A percentile compares a stretch with the other conserved stretches of the same genome.
These are phyloP conservation scores for Candida sanyaensis DNA, from an alignment of 1,139 yeast species.

Conservation along the genomic window DNA sequence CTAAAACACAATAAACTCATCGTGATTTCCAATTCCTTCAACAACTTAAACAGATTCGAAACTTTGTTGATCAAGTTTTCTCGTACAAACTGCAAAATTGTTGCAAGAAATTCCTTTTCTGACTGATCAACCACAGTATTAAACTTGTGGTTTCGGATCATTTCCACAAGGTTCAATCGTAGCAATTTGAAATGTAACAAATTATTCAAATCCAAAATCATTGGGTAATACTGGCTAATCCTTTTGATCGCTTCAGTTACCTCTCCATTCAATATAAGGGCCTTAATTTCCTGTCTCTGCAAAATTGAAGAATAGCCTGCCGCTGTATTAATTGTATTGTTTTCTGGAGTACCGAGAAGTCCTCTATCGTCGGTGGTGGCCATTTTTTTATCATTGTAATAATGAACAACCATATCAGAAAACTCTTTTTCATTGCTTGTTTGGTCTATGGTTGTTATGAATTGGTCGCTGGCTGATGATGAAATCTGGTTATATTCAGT, in stretches of 20 bases:
- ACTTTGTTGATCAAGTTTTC: slow-evolving; percentile 62
- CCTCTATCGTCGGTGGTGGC: not conserved
- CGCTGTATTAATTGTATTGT: slow-evolving; percentile 16
- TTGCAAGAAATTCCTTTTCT: slow-evolving; percentile 54
- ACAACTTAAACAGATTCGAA: slow-evolving; percentile 46
- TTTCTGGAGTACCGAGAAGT: not conserved
- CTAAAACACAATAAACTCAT: slow-evolving; percentile 68
- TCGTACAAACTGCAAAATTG: slow-evolving; percentile 60
- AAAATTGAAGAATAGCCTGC: slow-evolving; percentile 51
- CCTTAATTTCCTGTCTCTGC: slow-evolving; percentile 50
- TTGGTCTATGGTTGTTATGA: slow-evolving; percentile 14
- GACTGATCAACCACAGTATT: slow-evolving; percentile 21
- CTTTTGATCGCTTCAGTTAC: slow-evolving; percentile 48
- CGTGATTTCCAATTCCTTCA: slow-evolving; percentile 67
- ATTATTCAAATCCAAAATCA: slow-evolving; percentile 54
- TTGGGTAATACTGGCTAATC: slow-evolving; percentile 53
- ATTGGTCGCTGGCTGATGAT: slow-evolving; percentile 8
- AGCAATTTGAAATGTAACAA: slow-evolving; percentile 63
- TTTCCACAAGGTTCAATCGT: slow-evolving; percentile 62
- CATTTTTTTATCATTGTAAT: slow-evolving; percentile 12
- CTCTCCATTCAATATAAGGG: slow-evolving; percentile 49
- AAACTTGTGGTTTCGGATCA: slow-evolving; percentile 55
- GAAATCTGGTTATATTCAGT: not conserved
- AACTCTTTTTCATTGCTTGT: slow-evolving; percentile 17
- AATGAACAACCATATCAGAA: slow-evolving; percentile 18